Percentiles rank a stretch among this genome's conserved stretches.
These are phyloP conservation scores for Pseudogymnoascus sp. DNA, from an alignment of 2,329 filamentous ascomycete species.

Conservation along the genomic window DNA sequence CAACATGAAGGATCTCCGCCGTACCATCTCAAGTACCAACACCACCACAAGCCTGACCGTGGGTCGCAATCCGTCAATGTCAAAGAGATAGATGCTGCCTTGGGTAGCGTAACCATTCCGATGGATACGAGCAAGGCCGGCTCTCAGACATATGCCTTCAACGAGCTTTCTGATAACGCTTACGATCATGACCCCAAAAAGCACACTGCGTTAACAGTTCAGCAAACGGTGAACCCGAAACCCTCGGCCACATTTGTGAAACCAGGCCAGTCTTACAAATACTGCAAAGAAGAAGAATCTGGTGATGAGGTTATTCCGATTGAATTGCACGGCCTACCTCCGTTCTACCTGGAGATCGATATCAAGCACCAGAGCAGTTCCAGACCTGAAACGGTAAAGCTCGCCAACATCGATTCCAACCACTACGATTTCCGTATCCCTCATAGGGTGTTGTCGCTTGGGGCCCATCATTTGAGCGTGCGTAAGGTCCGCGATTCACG, in stretches of 20 bases:
- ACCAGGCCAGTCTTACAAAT: slow-evolving; percentile 90
- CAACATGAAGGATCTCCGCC: slow-evolving; percentile 62
- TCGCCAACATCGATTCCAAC: slow-evolving; percentile 70
- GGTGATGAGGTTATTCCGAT: slow-evolving; percentile 85
- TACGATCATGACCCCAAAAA: slow-evolving; percentile 68
- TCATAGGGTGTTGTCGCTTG: slow-evolving; percentile 73
- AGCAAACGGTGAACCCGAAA: slow-evolving; percentile 77
- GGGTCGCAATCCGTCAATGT: slow-evolving; percentile 58
- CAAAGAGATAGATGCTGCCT: slow-evolving; percentile 69
- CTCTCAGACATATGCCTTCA: slow-evolving; percentile 78
- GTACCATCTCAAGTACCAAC: slow-evolving; percentile 74
- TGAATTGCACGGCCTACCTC: slow-evolving; percentile 71
- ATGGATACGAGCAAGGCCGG: slow-evolving; percentile 84
- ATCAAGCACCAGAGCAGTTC: slow-evolving; percentile 84
- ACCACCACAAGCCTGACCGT: slow-evolving; percentile 62
- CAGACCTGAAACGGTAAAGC: slow-evolving; percentile 71
- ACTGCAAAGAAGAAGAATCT: slow-evolving; percentile 77
- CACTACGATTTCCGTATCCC: slow-evolving; percentile 77
- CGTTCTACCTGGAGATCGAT: slow-evolving; percentile 85
- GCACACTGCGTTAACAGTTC: slow-evolving; percentile 60
- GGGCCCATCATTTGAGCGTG: slow-evolving; percentile 83
- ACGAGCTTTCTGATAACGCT: slow-evolving; percentile 72
- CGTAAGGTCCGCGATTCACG: slow-evolving; percentile 81
- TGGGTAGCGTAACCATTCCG: slow-evolving; percentile 68
- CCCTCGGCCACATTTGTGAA: slow-evolving; percentile 76